Percentiles rank a stretch among this genome's conserved stretches.
phyloP scores from a whole-genome alignment of 73 alveolate genomes.

The Halteria grandinella region DNA sequence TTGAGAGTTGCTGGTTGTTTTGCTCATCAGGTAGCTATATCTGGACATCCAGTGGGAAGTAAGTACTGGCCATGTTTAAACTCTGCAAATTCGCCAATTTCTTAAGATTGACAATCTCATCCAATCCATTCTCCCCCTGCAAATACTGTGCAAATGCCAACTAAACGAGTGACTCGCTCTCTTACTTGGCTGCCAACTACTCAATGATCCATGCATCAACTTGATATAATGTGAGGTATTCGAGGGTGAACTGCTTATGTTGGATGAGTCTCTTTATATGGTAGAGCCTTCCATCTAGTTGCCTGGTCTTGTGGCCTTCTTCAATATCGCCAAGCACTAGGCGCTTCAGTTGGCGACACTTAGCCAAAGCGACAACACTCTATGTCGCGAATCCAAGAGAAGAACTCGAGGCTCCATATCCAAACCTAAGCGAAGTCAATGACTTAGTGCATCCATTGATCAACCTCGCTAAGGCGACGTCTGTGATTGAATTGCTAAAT shows the following conservation, averaged over 20 bases:
- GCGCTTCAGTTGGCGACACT: slow-evolving; percentile 6
- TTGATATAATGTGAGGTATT: slow-evolving; percentile 2
- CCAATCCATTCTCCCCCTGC: slow-evolving; percentile 4
- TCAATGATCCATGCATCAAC: slow-evolving; percentile 9
- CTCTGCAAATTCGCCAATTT: neutral
- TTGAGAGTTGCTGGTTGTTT: slow-evolving; percentile 12
- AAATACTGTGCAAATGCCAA: slow-evolving; percentile 1
- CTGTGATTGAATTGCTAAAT: neutral
- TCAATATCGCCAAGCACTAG: slow-evolving; percentile 23
- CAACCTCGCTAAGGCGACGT: neutral
- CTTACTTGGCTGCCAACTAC: neutral
- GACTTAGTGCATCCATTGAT: neutral
- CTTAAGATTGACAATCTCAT: slow-evolving; percentile 24
- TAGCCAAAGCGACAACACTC: neutral
- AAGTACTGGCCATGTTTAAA: slow-evolving; percentile 1
- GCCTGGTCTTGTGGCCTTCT: neutral
- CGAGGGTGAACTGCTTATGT: neutral
- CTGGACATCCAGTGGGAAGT: neutral
- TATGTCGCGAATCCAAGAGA: neutral
- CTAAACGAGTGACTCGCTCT: neutral
- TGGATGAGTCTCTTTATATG: neutral
- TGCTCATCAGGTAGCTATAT: slow-evolving; percentile 20
- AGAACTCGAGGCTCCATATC: too few species aligned
- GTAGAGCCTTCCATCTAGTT: slow-evolving; percentile 3
- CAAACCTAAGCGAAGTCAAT: neutral